Evolutionary conservation across 352 stramenopile genomes (phyloP).

Genomic region (Blastocystis hominis): DNA sequence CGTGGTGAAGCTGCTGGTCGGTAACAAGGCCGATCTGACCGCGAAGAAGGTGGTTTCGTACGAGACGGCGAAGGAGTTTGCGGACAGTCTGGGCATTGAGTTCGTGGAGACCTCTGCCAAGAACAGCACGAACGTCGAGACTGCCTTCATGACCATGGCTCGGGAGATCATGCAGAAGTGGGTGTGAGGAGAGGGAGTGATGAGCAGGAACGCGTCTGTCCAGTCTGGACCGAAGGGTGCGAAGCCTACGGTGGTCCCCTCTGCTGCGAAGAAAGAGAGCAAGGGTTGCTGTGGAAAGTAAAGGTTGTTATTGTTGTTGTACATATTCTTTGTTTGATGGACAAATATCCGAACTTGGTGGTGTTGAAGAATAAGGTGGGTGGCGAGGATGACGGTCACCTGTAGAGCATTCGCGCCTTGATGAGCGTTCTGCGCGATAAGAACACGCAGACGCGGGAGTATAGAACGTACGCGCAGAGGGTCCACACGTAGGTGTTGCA

Average conservation of each 20-base stretch:
- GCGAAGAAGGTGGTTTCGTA: conserved; percentile 87
- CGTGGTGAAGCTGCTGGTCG: conserved; percentile 95
- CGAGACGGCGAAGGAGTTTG: conserved; percentile 89
- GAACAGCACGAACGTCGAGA: conserved; percentile 93
- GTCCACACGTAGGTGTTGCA: not conserved
- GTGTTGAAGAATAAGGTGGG: conserved; percentile 31
- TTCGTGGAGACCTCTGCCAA: conserved; percentile 98
- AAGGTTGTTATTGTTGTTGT: conserved; percentile 55
- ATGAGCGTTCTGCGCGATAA: conserved; percentile 30
- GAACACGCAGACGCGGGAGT: not conserved
- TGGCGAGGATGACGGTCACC: too few relatives aligned
- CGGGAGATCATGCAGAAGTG: conserved; percentile 83
- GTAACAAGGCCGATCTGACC: conserved; percentile 97
- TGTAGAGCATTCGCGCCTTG: conserved; percentile 7
- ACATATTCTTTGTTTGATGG: conserved; percentile 39
- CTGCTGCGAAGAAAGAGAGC: conserved; percentile 53
- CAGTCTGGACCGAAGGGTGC: conserved; percentile 50
- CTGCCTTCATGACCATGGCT: conserved; percentile 97
- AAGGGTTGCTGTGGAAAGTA: conserved; percentile 59
- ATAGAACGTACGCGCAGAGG: not conserved
- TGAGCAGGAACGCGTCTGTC: conserved; percentile 33
- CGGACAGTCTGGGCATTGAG: conserved; percentile 87
- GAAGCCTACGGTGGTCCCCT: conserved; percentile 45
- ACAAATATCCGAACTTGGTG: conserved; percentile 21
- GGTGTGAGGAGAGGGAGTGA: not conserved